Percentiles rank a stretch among this genome's conserved stretches.
These are phyloP conservation scores for Furculomyces boomerangus DNA, from an alignment of 371 early-diverging fungal species.

Conservation along the genomic window DNA sequence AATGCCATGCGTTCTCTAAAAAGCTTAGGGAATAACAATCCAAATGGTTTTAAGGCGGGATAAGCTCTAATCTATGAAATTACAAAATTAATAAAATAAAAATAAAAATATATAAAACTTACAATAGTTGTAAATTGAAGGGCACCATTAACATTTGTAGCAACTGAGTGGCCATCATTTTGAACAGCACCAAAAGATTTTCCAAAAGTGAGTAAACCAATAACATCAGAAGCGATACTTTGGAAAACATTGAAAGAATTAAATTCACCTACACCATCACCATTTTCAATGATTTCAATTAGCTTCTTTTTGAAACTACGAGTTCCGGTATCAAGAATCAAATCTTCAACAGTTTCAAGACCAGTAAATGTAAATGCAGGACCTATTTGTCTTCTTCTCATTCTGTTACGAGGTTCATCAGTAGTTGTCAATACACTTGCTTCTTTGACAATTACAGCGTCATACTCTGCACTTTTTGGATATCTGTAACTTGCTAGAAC, in stretches of 20 bases:
- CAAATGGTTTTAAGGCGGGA: no score
- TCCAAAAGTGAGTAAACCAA: slow-evolving; percentile 17
- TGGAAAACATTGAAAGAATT: slow-evolving; percentile 12
- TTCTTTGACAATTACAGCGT: slow-evolving; percentile 2
- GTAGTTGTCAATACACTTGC: slow-evolving; percentile 10
- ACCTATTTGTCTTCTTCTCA: slow-evolving; percentile 6
- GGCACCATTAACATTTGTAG: background rate
- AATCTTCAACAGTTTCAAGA: slow-evolving; percentile 7
- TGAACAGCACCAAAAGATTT: slow-evolving; percentile 4
- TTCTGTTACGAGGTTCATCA: slow-evolving; percentile 10
- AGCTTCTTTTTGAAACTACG: slow-evolving; percentile 6
- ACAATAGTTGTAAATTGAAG: no score
- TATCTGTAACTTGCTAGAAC: slow-evolving; percentile 14
- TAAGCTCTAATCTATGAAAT: no score
- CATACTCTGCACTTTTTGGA: slow-evolving; percentile 12
- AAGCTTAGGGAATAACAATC: no score
- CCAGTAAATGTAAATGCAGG: slow-evolving; percentile 5
- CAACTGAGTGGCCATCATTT: background rate
- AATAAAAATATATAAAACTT: no score
- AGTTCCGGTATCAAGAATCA: slow-evolving; percentile 8
- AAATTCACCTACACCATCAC: background rate
- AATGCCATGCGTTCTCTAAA: no score
- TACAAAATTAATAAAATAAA: background rate
- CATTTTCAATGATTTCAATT: slow-evolving; percentile 2
- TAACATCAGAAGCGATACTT: slow-evolving; percentile 8